Evolutionary conservation across 2,329 filamentous ascomycete genomes (phyloP), one percentile per base, ranked within the genome.

Genomic region (Colletotrichum acutatum): DNA sequence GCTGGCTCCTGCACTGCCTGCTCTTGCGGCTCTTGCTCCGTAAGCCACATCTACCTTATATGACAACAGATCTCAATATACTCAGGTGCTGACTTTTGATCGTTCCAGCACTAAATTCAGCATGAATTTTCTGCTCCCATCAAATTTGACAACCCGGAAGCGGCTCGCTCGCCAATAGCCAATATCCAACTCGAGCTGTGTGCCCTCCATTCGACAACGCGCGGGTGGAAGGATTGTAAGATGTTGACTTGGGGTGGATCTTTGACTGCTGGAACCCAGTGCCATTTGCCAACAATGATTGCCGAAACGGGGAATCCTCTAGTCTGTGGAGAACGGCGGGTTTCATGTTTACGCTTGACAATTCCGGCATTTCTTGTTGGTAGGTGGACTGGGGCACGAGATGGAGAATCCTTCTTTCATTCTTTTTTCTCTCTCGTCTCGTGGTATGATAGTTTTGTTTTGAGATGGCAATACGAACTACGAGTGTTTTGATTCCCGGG

Each of bases 11-110:
- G 74, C 74, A 26, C 58, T 53, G 24, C 72, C 61, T 75, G 74
- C 69, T 67, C 72, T 14, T 75, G 74, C 74, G 46, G 57, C 60
- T 74, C 74, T 37, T 75, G 74, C 74, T 68, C 64, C 72, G 74
- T 75, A 68, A 46, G 70, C 19, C 8, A 49, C 16, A 54, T 4
- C 5, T 1, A n/a, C n/a, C n/a, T n/a, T n/a, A n/a, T 28, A 14
- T 16, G 19, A 49, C 19, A 16, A 24, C 14, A 22, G 11, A n/a
- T 24, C 22, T 24, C n/a, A 2, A 5, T 8, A 28, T 7, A 1
- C 11, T 8, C 16, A 19, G 16, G 12, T 5, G 16, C 57, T 54
- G 46, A 42, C 58, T 4, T 5, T 57, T 7, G 7, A 19, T 42
- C 11, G n/a, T n/a, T 3, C 4, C 22, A 72, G 70, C 70, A 72